Base-by-base conservation (phyloP, 2,329 filamentous ascomycete genomes). In the Diaporthe ilicicola region DNA sequence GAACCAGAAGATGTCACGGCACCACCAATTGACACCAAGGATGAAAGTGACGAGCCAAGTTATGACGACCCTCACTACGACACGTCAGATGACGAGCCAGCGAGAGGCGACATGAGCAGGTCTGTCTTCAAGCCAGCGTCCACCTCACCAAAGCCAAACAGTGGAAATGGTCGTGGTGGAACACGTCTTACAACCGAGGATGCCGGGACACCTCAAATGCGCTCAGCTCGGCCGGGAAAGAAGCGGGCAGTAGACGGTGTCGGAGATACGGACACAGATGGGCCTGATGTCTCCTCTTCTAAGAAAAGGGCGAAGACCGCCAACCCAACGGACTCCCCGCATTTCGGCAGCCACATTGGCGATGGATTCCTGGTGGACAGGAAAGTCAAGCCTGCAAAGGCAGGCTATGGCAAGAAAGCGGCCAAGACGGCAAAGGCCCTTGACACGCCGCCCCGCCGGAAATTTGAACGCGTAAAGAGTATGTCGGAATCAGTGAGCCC, bases 21-120 rank as follows among this genome's bases (percentile, higher is more conserved):
- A 24, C 76, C 69, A 4, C 79, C 77, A 24, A 51, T 72, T 12
- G 70, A 75, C 69, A 76, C 75, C 59, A 77, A 74, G 56, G 71
- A 76, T 17, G 76, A 78, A 70, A 72, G 68, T 27, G 74, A 74
- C 27, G 73, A 72, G 19, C 32, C 5, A 9, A 19, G 42, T n/a
- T 15, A 46, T 48, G 46, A 39, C 46, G 54, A 75, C 3, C 13
- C 19, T 27, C 4, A 65, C 19, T 27, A 69, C 27, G 70, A 75
- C 54, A 59, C 50, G 39, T 55, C 73, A 24, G 75, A 76, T 54
- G 76, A 79, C 39, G 69, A 69, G 32, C 73, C 69, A 39, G 70
- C 71, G n/a, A 73, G 74, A 5, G 80, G 75, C 19, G 73, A 78
- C 65, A 84, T 85, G 32, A 77, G 73, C 46, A 74, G 73, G 10